Evolutionary conservation across 371 early-diverging fungal species (phyloP).

Genomic region (Rhizomucor miehei): DNA sequence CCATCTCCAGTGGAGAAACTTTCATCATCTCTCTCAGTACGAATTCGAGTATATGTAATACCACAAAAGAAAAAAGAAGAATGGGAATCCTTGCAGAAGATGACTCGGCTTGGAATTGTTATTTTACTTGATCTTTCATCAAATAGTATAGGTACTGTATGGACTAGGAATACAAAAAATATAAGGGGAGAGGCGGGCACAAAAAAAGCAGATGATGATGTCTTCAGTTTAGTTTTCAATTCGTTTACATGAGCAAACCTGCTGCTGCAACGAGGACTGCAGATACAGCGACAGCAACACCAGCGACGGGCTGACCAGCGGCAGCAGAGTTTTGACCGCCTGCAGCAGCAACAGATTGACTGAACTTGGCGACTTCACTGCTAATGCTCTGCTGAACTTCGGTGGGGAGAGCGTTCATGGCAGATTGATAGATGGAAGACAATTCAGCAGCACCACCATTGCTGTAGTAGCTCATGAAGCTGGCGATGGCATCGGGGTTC

Average conservation of each 20-base stretch:
- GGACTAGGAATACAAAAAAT: too few species aligned
- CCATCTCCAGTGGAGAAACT: too few species aligned
- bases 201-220: too few species aligned
- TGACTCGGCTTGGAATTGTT: too few species aligned
- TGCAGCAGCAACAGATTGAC: neutral
- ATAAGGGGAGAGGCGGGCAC: too few species aligned
- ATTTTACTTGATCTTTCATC: too few species aligned
- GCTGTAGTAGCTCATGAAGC: neutral
- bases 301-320: neutral
- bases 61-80: too few species aligned
- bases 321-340: neutral
- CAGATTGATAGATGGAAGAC: neutral
- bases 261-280: neutral
- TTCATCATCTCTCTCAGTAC: too few species aligned
- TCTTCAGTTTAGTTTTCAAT: too few species aligned
- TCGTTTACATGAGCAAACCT: neutral
- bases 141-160: too few species aligned
- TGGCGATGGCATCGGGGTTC: neutral
- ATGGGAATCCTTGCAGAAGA: too few species aligned
- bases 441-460: neutral
- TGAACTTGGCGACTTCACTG: neutral
- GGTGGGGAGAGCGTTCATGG: neutral
- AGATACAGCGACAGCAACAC: slow-evolving; percentile 1
- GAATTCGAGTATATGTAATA: too few species aligned
- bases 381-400: slow-evolving; percentile 7